Evolutionary conservation across 352 stramenopile genomes (phyloP), one percentile per base, ranked within the genome.

Genomic region (Phytophthora sp.): DNA sequence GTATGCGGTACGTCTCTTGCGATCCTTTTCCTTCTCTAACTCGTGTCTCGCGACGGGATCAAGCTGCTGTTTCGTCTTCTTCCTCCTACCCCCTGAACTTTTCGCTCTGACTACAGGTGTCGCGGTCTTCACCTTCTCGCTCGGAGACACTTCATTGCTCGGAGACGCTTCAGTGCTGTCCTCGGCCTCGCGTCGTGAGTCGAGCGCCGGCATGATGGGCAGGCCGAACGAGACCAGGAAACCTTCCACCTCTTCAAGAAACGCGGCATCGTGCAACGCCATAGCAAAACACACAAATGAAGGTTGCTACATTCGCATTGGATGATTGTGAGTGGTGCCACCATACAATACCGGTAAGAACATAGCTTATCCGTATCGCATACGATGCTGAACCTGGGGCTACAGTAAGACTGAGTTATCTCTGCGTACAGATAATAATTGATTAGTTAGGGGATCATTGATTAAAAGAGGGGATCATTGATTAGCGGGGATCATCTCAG

Each of bases 191-290:
- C 24, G 12, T 4, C 51, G 39, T 3, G 21, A n/a, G n/a, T 39
- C 55, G 8, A 57, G 47, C 26, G 56, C 42, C 29, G 49, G 31
- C 47, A 71, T 52, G 36, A 46, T 45, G 15, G 55, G 47, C 47
- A 72, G 29, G 51, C 58, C 57, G 52, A 67, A 68, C 12, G 57
- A 72, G 50, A 62, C 35, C 35, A 72, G 16, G 31, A 72, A 68
- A 41, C 57, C 57, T n/a, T 68, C 41, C 18, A 63, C 35, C 35
- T 72, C 64, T 1, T 44, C 58, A 9, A 68, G 51, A 51, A 69
- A 69, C 36, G 42, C 33, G 7, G 42, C 42, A 31, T 72, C 44
- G 9, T 33, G 29, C 16, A 15, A 42, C 4, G 20, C 21, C 51
- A 53, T 54, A 23, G 57, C 44, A 66, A 47, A n/a, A 45, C 20